phyloP scores from a whole-genome alignment of 2,329 filamentous ascomycete genomes.

The Neonectria punicea region DNA sequence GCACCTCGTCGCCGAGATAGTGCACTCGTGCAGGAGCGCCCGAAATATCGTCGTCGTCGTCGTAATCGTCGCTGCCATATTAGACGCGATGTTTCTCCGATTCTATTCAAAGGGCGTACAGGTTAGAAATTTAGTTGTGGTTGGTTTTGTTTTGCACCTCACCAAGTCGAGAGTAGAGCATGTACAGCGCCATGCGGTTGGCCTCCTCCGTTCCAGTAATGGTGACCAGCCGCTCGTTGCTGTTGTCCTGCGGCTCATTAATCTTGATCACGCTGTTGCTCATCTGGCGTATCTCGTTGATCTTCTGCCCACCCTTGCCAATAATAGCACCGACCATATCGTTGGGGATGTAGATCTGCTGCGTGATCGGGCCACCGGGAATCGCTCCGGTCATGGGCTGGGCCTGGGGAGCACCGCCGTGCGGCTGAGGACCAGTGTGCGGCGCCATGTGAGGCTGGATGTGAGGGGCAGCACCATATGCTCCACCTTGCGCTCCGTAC shows the following conservation, averaged over 20 bases:
- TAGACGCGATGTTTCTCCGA: conserved; percentile 59
- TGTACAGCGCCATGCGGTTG: conserved; percentile 99
- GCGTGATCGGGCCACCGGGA: conserved; percentile 77
- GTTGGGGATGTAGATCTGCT: conserved; percentile 99
- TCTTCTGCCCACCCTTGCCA: conserved; percentile 97
- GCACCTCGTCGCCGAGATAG: conserved; percentile 21
- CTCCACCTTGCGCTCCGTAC: conserved; percentile 79
- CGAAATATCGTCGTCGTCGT: conserved; percentile 29
- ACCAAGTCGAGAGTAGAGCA: conserved; percentile 98
- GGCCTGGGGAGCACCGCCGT: conserved; percentile 75
- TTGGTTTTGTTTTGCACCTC: conserved; percentile 50
- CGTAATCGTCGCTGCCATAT: conserved; percentile 25
- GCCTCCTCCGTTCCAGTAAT: conserved; percentile 98
- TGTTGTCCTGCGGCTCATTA: conserved; percentile 98
- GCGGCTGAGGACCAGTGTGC: conserved; percentile 64
- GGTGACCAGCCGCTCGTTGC: conserved; percentile 96
- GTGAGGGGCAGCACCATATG: conserved; percentile 80
- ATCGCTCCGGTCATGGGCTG: conserved; percentile 77
- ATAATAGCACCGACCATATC: conserved; percentile 99
- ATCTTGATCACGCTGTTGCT: conserved; percentile 99
- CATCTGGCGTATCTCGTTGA: conserved; percentile 98
- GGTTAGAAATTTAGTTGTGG: conserved; percentile 44
- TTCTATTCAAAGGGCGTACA: conserved; percentile 46
- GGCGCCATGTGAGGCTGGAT: conserved; percentile 79
- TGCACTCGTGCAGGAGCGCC: conserved; percentile 12